These are phyloP conservation scores for Fusarium sp. DNA, from an alignment of 2,329 filamentous ascomycete genomes.

Conservation along the genomic window DNA sequence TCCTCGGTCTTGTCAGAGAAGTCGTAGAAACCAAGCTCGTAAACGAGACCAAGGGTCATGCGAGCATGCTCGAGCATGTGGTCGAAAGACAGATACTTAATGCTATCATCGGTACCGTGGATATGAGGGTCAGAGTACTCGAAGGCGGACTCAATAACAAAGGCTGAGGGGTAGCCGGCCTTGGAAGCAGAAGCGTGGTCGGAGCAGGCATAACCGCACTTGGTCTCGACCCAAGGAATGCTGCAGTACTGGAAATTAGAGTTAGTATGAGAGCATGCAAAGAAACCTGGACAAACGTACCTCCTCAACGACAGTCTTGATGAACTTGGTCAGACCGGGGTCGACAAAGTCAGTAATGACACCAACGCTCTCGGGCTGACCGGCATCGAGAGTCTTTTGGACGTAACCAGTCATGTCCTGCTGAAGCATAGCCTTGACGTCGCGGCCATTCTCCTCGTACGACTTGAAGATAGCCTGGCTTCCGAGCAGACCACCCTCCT, in stretches of 20 bases:
- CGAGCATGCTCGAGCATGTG: slow-evolving; percentile 93
- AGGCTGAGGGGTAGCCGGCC: slow-evolving; percentile 77
- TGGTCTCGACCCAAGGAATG: slow-evolving; percentile 86
- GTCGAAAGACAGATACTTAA: slow-evolving; percentile 80
- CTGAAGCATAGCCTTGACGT: slow-evolving; percentile 96
- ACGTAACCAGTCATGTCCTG: slow-evolving; percentile 98
- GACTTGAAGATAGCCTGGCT: slow-evolving; percentile 88
- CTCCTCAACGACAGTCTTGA: slow-evolving; percentile 83
- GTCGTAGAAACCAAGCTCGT: slow-evolving; percentile 82
- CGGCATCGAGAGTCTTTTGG: slow-evolving; percentile 82
- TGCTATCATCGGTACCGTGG: slow-evolving; percentile 74
- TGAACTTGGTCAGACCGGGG: slow-evolving; percentile 81
- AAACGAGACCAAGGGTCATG: slow-evolving; percentile 83
- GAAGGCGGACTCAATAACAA: slow-evolving; percentile 80
- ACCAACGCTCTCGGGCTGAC: slow-evolving; percentile 84
- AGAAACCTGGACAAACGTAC: slow-evolving; percentile 27
- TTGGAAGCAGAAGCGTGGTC: slow-evolving; percentile 79
- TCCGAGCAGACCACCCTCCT: slow-evolving; percentile 87
- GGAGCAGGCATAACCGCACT: slow-evolving; percentile 87
- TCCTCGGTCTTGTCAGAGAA: slow-evolving; percentile 59
- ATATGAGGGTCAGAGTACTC: slow-evolving; percentile 73
- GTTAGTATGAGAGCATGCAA: background rate
- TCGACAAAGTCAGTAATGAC: slow-evolving; percentile 95
- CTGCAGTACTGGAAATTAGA: slow-evolving; percentile 74
- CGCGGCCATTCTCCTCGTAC: slow-evolving; percentile 76